A percentile compares a stretch with the other conserved stretches of the same genome.
Conservation (phyloP, 1,284 basidiomycete genomes). For the Rhizoctonia solani region DNA sequence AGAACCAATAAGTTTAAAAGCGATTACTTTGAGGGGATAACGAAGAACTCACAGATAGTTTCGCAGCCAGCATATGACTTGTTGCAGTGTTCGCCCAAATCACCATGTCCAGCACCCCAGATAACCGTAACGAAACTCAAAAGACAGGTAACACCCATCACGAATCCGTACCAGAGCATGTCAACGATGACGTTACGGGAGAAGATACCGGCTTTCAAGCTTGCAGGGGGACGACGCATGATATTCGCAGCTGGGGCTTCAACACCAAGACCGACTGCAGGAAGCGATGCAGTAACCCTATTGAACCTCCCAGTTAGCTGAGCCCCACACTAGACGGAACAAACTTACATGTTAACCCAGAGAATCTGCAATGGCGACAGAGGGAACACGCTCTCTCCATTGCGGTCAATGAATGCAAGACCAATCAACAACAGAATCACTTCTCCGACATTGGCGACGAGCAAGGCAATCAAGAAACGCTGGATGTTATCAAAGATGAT, state of each 20-base stretch:
- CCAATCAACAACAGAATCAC: slow-evolving; percentile 64
- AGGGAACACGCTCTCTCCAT: slow-evolving; percentile 65
- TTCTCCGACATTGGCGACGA: slow-evolving; percentile 64
- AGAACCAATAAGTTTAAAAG: not conserved
- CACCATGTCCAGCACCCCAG: slow-evolving; percentile 55
- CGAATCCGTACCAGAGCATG: slow-evolving; percentile 63
- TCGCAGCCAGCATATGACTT: slow-evolving; percentile 49
- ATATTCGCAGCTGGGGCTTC: slow-evolving; percentile 60
- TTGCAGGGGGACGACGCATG: slow-evolving; percentile 60
- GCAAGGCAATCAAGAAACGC: slow-evolving; percentile 54
- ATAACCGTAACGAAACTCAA: slow-evolving; percentile 59
- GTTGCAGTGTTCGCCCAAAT: slow-evolving; percentile 58
- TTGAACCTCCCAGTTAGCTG: slow-evolving; percentile 39
- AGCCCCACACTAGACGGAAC: slow-evolving; percentile 3
- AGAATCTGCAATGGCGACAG: slow-evolving; percentile 68
- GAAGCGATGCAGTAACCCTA: slow-evolving; percentile 56
- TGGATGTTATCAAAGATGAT: slow-evolving; percentile 52
- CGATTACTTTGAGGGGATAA: not conserved
- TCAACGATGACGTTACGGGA: slow-evolving; percentile 57
- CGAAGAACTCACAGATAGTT: slow-evolving; percentile 49
- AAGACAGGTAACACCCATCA: slow-evolving; percentile 62
- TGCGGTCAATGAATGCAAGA: slow-evolving; percentile 64
- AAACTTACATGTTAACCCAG: slow-evolving; percentile 55
- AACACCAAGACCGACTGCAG: slow-evolving; percentile 63
- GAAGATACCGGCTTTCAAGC: slow-evolving; percentile 57